Evolutionary conservation across 495 filamentous ascomycete genomes (phyloP).

Genomic region (Neurospora intermedia): DNA sequence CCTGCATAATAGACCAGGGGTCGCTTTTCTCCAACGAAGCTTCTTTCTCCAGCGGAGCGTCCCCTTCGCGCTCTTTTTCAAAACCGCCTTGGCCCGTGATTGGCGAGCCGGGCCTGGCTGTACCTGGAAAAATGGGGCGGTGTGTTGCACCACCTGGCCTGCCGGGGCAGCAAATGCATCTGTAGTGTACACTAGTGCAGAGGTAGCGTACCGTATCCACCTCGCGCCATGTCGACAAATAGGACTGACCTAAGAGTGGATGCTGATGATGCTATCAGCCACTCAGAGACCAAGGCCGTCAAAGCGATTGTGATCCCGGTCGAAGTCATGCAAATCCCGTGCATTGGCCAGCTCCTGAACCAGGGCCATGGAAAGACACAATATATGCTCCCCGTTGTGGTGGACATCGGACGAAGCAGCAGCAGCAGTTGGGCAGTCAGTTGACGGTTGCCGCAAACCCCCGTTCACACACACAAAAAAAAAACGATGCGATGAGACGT

Average conservation of each 20-base stretch:
- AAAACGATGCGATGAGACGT: background rate
- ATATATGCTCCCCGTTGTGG: background rate
- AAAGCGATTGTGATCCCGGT: background rate
- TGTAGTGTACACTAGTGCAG: background rate
- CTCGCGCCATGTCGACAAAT: background rate
- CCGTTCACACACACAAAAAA: background rate
- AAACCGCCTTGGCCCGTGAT: background rate
- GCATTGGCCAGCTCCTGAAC: background rate
- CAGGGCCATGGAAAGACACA: background rate
- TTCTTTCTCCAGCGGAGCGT: background rate
- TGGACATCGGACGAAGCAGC: background rate
- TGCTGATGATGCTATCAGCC: background rate
- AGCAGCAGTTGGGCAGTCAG: background rate
- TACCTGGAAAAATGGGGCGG: background rate
- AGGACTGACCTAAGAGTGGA: background rate
- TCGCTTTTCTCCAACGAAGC: background rate
- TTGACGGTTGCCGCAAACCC: background rate
- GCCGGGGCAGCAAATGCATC: background rate
- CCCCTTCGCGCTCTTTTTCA: background rate
- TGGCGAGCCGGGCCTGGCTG: background rate
- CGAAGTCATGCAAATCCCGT: background rate
- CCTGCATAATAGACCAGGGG: background rate
- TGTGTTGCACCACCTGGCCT: background rate
- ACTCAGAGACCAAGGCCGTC: background rate
- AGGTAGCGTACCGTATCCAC: background rate